Base-by-base conservation (phyloP, 1,284 basidiomycete species). In the Cutaneotrichosporon sp. region DNA sequence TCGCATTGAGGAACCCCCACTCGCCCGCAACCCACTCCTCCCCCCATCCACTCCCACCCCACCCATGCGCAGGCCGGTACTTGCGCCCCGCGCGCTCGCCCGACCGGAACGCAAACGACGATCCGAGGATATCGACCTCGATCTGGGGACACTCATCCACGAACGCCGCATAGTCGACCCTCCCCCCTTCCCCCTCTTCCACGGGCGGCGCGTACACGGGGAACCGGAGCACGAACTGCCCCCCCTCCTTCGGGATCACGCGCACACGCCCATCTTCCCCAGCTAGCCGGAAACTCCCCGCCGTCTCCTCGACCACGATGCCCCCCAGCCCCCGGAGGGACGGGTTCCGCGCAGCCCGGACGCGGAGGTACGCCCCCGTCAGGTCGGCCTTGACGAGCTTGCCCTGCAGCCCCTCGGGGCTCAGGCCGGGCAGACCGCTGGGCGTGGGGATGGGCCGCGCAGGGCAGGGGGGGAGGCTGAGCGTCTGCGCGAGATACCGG, bases 311-410 rank as follows among this genome's bases (percentile, higher is more conserved):
- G 7, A 78, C 65, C 1, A 78, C 69, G 20, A 78, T 70, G 6
- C 78, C 78, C 17, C 44, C 14, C 2, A 73, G 19, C 0, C 68
- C 70, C 20, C 67, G 55, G 16, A 78, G 61, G 1, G 66, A 65
- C 3, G 65, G 59, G 52, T 76, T 76, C 46, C 58, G 55, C 2
- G 66, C 52, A 9, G 65, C 60, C 10, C 51, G 27, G 32, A 72
- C 55, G 6, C 33, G 37, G 7, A 79, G 51, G 1, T 59, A 27
- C n/a, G 70, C 65, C 11, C 78, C 78, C 7, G 75, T 76, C 27
- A 78, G 73, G 54, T 78, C 77, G 2, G 77, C 75, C 62, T 79
- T 79, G 43, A 74, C 61, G 10, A 79, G 58, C 56, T 75, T 75
- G 39, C 63, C 55, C 33, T 65, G 60, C 26, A 73, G 46, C 1